Evolutionary conservation across 768 basidiomycete species (phyloP), one percentile per base, ranked within the genome.

Genomic region (Amanita muscaria): DNA sequence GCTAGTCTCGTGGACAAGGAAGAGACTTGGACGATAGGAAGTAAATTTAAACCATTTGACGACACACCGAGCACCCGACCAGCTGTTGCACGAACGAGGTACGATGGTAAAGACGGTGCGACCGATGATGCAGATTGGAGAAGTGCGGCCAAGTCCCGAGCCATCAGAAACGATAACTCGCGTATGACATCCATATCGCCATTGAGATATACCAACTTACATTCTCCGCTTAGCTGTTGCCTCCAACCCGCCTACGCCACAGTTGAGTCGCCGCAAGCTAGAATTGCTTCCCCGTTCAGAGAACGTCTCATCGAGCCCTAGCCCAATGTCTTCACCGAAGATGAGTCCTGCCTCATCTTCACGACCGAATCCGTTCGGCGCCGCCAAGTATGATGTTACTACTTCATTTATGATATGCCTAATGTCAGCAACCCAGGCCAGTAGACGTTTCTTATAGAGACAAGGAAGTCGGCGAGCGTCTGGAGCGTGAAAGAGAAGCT

Each of bases 211-310:
- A 25, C 21, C 9, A 35, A 29, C 33, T 15, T 25, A 37, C 44
- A 53, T 51, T 42, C 27, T 36, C 21, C 45, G 18, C 33, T 30
- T 53, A 88, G 83, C 87, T 25, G 76, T 61, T 43, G 76, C 60
- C 53, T 87, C 87, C 33, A 83, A 83, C 23, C 83, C 89, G 22
- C 79, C 90, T 3, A 88, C 88, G 9, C 89, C 89, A 29, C 85
- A 88, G 55, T 63, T 87, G 51, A 68, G 69, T 47, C 82, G 91
- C 38, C 77, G 77, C 44, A 91, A 88, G 60, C 73, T 97, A 9
- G 88, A 92, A 52, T 77, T 96, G 29, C 67, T 93, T 2, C 92
- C 93, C 19, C 80, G 90, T 25, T 76, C 86, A 23, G 77, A 74
- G 10, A 72, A 67, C 36, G 71, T 66, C 3, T 90, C 89, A 14